Evolutionary conservation across 192 early-diverging fungal genomes (phyloP).

Genomic region (Chytriomyces hyalinus): DNA sequence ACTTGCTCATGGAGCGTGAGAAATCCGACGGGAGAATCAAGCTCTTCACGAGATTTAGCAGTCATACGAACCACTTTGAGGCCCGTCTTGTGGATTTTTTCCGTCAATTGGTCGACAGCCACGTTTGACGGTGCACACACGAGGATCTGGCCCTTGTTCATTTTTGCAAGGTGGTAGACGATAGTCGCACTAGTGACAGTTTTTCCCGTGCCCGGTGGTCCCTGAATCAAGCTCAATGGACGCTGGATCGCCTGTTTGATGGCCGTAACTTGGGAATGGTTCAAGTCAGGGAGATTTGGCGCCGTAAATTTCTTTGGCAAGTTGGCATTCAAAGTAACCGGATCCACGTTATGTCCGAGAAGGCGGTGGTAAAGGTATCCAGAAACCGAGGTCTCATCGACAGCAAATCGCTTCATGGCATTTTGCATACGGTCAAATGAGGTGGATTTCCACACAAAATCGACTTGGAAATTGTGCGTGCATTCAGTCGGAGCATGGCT

Average conservation of each 20-base stretch:
- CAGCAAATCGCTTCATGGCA: conserved; percentile 96
- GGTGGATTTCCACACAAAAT: conserved; percentile 98
- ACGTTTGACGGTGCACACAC: conserved; percentile 99
- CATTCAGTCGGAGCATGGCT: conserved; percentile 77
- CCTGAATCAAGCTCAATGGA: conserved; percentile 95
- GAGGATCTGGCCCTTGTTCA: conserved; percentile 86
- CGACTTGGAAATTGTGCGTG: conserved; percentile 90
- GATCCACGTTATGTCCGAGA: conserved; percentile 93
- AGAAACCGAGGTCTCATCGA: conserved; percentile 91
- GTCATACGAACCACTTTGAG: conserved; percentile 94
- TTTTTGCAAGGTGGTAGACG: conserved; percentile 94
- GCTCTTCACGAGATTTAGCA: conserved; percentile 89
- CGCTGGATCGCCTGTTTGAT: conserved; percentile 91
- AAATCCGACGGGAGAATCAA: conserved; percentile 93
- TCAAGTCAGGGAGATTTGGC: conserved; percentile 93
- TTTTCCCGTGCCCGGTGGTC: conserved; percentile 91
- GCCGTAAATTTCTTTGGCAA: conserved; percentile 90
- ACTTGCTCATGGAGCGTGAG: conserved; percentile 98
- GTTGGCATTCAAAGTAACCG: conserved; percentile 76
- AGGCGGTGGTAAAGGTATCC: conserved; percentile 95
- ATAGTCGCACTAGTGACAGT: conserved; percentile 97
- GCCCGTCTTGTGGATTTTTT: conserved; percentile 94
- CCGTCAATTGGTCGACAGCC: conserved; percentile 97
- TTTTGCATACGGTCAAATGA: conserved; percentile 97
- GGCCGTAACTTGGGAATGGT: conserved; percentile 94